Percentiles rank a stretch among this genome's conserved stretches.
Conservation (phyloP, 1,139 yeast species). For the Lodderomyces parapsilosis region DNA sequence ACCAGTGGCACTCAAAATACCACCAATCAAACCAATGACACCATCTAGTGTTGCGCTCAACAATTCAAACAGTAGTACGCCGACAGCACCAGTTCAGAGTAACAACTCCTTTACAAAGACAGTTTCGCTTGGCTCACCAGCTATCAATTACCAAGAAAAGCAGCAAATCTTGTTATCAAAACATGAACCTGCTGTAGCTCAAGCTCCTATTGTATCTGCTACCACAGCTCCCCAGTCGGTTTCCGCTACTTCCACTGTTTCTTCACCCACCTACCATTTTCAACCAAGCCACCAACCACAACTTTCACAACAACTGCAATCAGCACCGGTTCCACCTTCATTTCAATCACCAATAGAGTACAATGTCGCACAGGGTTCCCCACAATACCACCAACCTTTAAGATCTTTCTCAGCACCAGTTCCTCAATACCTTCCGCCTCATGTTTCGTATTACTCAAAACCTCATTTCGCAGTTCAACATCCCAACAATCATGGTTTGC, state of each 20-base stretch:
- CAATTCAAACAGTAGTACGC: constrained; percentile 1
- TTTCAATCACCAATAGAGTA: constrained; percentile 10
- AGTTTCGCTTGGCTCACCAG: constrained; percentile 11
- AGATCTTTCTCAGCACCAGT: constrained; percentile 2
- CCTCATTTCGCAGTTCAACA: constrained; percentile 1
- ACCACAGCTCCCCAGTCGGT: constrained; percentile 3
- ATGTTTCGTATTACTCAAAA: constrained; percentile 10
- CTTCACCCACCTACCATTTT: constrained; percentile 15
- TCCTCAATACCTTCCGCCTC: constrained; percentile 8
- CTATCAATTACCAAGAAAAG: constrained; percentile 11
- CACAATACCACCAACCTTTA: constrained; percentile 16
- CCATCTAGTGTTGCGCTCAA: constrained; percentile 17
- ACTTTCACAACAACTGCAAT: neutral
- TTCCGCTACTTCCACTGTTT: constrained; percentile 9
- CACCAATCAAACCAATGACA: constrained; percentile 14
- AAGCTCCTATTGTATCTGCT: constrained; percentile 13
- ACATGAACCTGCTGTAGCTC: constrained; percentile 10
- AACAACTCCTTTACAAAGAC: neutral
- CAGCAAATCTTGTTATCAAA: neutral
- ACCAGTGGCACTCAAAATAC: constrained; percentile 12
- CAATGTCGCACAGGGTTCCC: constrained; percentile 1
- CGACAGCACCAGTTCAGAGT: constrained; percentile 9
- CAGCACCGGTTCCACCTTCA: neutral
- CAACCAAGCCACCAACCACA: constrained; percentile 8
- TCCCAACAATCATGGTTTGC: constrained; percentile 15